Evolutionary conservation across 169 alveolate species (phyloP), one percentile per base, ranked within the genome.

Genomic region (Babesia divergens): DNA sequence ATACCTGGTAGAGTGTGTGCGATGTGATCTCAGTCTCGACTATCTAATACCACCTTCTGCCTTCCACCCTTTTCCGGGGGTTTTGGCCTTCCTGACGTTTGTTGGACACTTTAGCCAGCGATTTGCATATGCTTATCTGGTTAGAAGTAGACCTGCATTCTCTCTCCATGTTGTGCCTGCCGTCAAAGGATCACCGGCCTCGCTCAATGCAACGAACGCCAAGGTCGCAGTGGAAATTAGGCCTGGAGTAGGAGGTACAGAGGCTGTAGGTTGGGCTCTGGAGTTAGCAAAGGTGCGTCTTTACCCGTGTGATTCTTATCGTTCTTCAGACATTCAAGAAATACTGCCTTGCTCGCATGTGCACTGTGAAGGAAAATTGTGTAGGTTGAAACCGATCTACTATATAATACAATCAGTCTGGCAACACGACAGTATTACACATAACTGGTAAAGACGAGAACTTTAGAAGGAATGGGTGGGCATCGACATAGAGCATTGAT

Each of bases 161-260:
- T n/a, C n/a, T n/a, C n/a, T n/a, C n/a, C n/a, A n/a, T n/a, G n/a
- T n/a, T n/a, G n/a, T n/a, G n/a, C n/a, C n/a, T n/a, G n/a, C n/a
- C n/a, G n/a, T n/a, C n/a, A n/a, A n/a, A n/a, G n/a, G n/a, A n/a
- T n/a, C n/a, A n/a, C n/a, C n/a, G 47, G 11, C 47, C 11, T 46
- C 35, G 2, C 50, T 55, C 0, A 14, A n/a, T 8, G 72, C 72
- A 5, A 5, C 22, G 24, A 8, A 62, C 7, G 37, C 86, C 37
- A 44, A 37, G 14, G 60, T 80, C 18, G 66, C 83, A 6, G 53
- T 80, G 58, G 88, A 80, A 44, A 60, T 80, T 6, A 50, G 88
- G 26, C 80, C 83, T 7, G 88, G 88, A 1, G 88, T 80, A 2
- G 88, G 88, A 2, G 88, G 88, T n/a, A 59, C 62, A 16, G 88